Evolutionary conservation across 768 basidiomycete species (phyloP), one percentile per base, ranked within the genome.

Genomic region (Naganishia kalamii): DNA sequence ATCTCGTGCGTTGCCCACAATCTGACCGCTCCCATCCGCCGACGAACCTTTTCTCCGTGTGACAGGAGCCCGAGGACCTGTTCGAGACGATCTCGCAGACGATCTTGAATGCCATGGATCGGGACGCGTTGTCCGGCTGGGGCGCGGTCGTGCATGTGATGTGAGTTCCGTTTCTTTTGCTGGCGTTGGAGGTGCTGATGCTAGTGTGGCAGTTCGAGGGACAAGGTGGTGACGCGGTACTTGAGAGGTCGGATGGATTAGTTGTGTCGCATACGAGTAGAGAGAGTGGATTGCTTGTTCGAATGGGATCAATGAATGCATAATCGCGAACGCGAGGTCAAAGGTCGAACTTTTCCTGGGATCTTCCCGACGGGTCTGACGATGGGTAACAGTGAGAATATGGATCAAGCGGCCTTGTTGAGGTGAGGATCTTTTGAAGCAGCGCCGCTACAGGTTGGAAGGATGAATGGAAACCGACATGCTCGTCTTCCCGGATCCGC

Each of bases 41-140:
- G 2, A 21, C 61, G 35, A n/a, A 49, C 32, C 3, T 13, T 3
- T 29, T 11, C 5, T 10, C 50, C 21, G 47, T 49, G 32, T n/a
- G 2, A 29, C 19, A 81, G 80, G 92, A 87, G 75, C 86, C 93
- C 15, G 96, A 98, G 74, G 96, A 98, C 78, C 81, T 99, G 49
- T 99, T 99, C 74, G 96, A 99, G 82, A 98, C 96, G 1, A 92
- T 97, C 73, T 92, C 90, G 30, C 96, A 99, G 79, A 93, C 92
- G 7, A 79, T 99, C 66, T 78, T 98, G 78, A 98, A 93, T 72
- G 89, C 92, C 5, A 87, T 97, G 35, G 96, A 99, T 76, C 84
- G 96, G 50, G 96, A 98, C 79, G 92, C 94, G 23, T 90, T 85
- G 77, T 96, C 92, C 62, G 96, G 96, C 66, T 97, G 92, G 92